These are phyloP conservation scores for Talaromyces sp. DNA, from an alignment of 2,329 filamentous ascomycete genomes.

Conservation along the genomic window DNA sequence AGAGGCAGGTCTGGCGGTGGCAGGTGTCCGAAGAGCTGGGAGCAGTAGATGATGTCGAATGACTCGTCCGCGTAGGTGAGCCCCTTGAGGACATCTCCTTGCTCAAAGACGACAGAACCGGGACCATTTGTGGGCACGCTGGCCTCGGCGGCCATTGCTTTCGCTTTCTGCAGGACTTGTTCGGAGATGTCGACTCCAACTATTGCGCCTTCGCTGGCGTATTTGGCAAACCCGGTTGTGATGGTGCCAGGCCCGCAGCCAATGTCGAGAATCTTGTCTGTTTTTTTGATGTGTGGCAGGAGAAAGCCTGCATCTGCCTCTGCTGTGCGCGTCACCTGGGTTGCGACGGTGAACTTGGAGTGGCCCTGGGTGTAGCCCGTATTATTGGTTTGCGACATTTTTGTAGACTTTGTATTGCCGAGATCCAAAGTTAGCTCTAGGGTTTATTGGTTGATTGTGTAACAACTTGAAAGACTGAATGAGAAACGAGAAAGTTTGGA, in stretches of 20 bases:
- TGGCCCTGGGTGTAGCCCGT: constrained; percentile 27
- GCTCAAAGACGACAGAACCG: constrained; percentile 23
- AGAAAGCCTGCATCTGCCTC: constrained; percentile 35
- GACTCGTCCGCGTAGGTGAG: constrained; percentile 38
- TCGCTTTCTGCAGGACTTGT: constrained; percentile 27
- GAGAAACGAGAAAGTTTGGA: background rate
- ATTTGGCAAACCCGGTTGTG: constrained; percentile 33
- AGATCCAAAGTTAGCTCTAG: background rate
- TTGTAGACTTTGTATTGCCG: background rate
- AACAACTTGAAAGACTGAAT: background rate
- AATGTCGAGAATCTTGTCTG: constrained; percentile 37
- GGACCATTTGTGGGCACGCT: constrained; percentile 23
- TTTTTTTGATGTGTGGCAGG: constrained; percentile 30
- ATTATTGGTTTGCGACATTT: constrained; percentile 11
- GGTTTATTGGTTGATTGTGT: background rate
- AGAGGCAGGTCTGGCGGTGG: constrained; percentile 40
- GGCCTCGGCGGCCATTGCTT: constrained; percentile 14
- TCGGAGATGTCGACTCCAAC: constrained; percentile 30
- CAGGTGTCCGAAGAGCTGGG: constrained; percentile 56
- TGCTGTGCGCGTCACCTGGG: constrained; percentile 30
- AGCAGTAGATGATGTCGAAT: constrained; percentile 57
- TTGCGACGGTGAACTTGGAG: constrained; percentile 31
- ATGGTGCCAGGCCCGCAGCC: constrained; percentile 43
- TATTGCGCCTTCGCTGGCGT: constrained; percentile 30
- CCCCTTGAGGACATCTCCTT: constrained; percentile 35